Evolutionary conservation across 345 rosid species (phyloP), one percentile per base, ranked within the genome.

Genomic region (Lagerstroemia speciosa): DNA sequence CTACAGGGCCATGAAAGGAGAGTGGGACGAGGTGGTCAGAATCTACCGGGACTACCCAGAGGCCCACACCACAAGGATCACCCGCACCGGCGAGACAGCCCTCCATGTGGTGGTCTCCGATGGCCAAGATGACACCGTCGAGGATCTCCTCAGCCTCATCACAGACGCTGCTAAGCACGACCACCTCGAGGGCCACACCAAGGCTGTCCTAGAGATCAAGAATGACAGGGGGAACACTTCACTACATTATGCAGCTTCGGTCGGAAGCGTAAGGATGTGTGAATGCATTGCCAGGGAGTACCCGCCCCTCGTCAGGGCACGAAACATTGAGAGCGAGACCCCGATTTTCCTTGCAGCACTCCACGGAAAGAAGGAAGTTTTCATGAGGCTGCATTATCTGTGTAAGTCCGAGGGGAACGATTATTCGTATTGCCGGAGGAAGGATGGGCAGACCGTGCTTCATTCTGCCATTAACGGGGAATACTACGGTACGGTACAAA

Each of bases 51-150:
- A 2, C 0, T 0, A 66, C 16, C 65, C 71, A 0, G 6, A 7
- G 7, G 62, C 68, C 30, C 76, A 58, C 69, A 17, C 0, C 24
- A 68, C 41, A 6, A 67, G 36, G 74, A 72, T 77, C 70, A 82
- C 79, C 6, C 60, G 46, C 33, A 52, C 86, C 9, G 75, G 81
- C 0, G 81, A 79, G 58, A 86, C 85, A 0, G 85, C 77, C 2
- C 55, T 86, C 60, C 90, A 86, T 70, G 53, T 86, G 5, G 88
- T 86, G 22, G 84, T 80, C 16, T 68, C 78, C 26, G 83, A 79
- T 9, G 74, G 71, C 67, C 67, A 76, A 66, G 81, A 71, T 17
- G 48, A 33, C 8, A 6, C 46, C 0, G 83, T 82, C 3, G 67
- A 43, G 31, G 12, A 62, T 8, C 76, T 58, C 15, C 34, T 58